Base-by-base conservation (phyloP, 257 asterid species). In the Coffea eugenioides region DNA sequence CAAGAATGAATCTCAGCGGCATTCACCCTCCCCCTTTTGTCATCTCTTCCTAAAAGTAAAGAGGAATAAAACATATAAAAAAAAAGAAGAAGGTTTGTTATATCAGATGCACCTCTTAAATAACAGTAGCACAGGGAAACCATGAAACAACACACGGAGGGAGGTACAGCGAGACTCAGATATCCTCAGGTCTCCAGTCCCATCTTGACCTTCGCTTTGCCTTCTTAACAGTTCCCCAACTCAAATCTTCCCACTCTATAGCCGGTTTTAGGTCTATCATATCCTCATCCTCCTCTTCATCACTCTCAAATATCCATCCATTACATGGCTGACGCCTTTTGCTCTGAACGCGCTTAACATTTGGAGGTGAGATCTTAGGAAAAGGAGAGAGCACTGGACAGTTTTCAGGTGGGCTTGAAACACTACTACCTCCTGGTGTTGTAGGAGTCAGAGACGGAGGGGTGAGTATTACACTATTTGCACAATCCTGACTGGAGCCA, bases 221-320 rank as follows among this genome's bases (percentile, higher is more conserved):
- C 36, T 6, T 65, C 59, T 52, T 51, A 48, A n/a, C 41, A 48
- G 57, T 20, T 66, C 9, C 76, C 41, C 39, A 69, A 27, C 10
- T 62, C 3, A 64, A 5, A 76, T 64, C 34, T 18, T 64, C 62
- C 64, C n/a, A 62, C 16, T 34, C 25, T 70, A 27, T 8, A 4
- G 80, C 77, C 10, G 88, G 85, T 59, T 9, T 46, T 15, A 91
- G 64, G 6, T 3, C 12, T 20, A 87, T 41, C 59, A 88, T 75
- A 10, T 78, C 89, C 43, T 69, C 76, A 14, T 14, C 66, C 5
- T 82, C 84, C 15, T 89, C 89, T 23, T 83, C 89, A n/a, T 84
- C 89, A 20, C 79, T 77, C 16, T 83, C 90, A 25, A 39, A 39
- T 39, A 92, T 83, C 94, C 93, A 92, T 61, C 94, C 97, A 78